These are phyloP conservation scores for Thermochaetoides dissita DNA, from an alignment of 2,329 filamentous ascomycete species.

Conservation along the genomic window DNA sequence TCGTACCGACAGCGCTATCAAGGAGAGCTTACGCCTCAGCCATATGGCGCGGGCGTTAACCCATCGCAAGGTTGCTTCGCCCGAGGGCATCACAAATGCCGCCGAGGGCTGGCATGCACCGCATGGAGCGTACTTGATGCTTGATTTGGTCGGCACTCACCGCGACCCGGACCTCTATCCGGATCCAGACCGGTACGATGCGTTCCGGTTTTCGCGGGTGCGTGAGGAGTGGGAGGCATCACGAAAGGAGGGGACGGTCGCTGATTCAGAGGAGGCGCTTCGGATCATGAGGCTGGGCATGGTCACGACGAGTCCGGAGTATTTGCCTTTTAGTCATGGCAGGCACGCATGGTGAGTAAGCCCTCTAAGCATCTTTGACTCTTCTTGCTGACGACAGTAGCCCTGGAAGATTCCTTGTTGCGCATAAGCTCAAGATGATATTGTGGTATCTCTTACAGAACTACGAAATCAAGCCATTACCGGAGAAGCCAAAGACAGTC, in stretches of 20 bases:
- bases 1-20: conserved; percentile 36
- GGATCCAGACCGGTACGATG: conserved; percentile 30
- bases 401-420: conserved; percentile 42
- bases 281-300: conserved; percentile 31
- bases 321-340: conserved; percentile 44
- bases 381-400: conserved; percentile 16
- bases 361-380: background rate
- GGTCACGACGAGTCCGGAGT: conserved; percentile 36
- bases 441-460: conserved; percentile 35
- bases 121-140: conserved; percentile 27
- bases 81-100: conserved; percentile 23
- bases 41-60: conserved; percentile 32
- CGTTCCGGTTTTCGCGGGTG: conserved; percentile 32
- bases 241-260: conserved; percentile 16
- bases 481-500: conserved; percentile 24
- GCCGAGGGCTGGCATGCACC: conserved; percentile 32
- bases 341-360: conserved; percentile 32
- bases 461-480: conserved; percentile 35
- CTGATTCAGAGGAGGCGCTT: conserved; percentile 20
- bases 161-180: conserved; percentile 32
- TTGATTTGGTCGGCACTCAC: conserved; percentile 31
- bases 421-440: conserved; percentile 41
- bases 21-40: conserved; percentile 37
- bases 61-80: conserved; percentile 30
- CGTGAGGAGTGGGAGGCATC: conserved; percentile 25